These are phyloP conservation scores for Fusarium decemcellulare DNA, from an alignment of 2,329 filamentous ascomycete genomes.

Conservation along the genomic window DNA sequence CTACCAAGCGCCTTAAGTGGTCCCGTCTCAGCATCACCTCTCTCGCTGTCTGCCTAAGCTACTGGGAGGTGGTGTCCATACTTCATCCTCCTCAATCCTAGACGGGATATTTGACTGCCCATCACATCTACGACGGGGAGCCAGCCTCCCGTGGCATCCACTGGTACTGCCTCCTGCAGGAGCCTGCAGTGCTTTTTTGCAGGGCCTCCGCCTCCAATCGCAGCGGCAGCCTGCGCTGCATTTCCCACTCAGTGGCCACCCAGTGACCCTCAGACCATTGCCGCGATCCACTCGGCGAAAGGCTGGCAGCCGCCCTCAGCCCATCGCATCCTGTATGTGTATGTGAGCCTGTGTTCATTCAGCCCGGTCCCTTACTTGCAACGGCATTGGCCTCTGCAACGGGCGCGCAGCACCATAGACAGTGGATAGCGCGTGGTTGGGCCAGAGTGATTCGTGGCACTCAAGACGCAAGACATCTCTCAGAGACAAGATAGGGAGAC, in stretches of 20 bases:
- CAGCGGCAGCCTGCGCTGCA: constrained; percentile 25
- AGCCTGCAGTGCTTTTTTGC: constrained; percentile 25
- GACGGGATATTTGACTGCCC: constrained; percentile 9
- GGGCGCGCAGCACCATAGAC: constrained; percentile 31
- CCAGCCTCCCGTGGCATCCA: constrained; percentile 14
- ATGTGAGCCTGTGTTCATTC: constrained; percentile 35
- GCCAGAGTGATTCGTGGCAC: constrained; percentile 40
- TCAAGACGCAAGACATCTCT: constrained; percentile 34
- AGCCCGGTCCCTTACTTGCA: constrained; percentile 23
- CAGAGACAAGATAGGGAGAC: constrained; percentile 31
- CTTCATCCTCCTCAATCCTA: constrained; percentile 20
- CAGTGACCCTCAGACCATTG: constrained; percentile 37
- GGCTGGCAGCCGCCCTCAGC: constrained; percentile 35
- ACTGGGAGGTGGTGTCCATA: background rate
- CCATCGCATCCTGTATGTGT: constrained; percentile 35
- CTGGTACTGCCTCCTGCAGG: constrained; percentile 33
- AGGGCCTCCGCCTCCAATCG: constrained; percentile 42
- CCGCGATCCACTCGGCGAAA: constrained; percentile 37
- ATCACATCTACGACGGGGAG: constrained; percentile 14
- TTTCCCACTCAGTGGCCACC: constrained; percentile 26
- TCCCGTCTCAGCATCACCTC: background rate
- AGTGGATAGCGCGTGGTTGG: constrained; percentile 31
- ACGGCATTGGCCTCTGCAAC: constrained; percentile 19
- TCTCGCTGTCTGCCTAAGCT: constrained; percentile 17
- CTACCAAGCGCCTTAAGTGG: background rate